These are phyloP conservation scores for Peronospora belbahrii DNA, from an alignment of 352 stramenopile genomes.

Conservation along the genomic window DNA sequence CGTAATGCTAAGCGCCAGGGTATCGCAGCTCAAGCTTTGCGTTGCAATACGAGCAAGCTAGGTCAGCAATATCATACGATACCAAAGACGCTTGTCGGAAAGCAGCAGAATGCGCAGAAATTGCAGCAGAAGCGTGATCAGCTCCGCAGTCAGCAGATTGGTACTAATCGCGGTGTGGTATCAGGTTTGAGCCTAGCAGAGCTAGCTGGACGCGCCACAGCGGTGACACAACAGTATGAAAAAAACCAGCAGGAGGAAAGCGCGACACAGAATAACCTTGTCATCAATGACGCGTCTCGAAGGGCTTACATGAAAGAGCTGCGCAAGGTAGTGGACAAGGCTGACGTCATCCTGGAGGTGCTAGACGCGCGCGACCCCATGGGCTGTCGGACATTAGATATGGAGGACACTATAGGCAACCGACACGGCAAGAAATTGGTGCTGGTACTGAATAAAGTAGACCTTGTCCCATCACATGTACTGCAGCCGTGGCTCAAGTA, in stretches of 20 bases:
- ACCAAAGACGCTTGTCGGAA: slow-evolving; percentile 33
- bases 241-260: slow-evolving; percentile 20
- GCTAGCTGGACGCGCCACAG: slow-evolving; percentile 34
- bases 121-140: slow-evolving; percentile 60
- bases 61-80: slow-evolving; percentile 17
- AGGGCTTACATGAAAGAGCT: slow-evolving; percentile 94
- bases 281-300: slow-evolving; percentile 83
- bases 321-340: slow-evolving; percentile 94
- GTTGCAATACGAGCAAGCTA: slow-evolving; percentile 13
- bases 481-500: slow-evolving; percentile 93
- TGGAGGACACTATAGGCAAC: slow-evolving; percentile 92
- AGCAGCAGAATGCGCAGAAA: slow-evolving; percentile 40
- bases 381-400: slow-evolving; percentile 86
- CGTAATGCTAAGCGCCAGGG: slow-evolving; percentile 27
- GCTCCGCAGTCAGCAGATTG: slow-evolving; percentile 44
- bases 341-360: slow-evolving; percentile 96
- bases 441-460: slow-evolving; percentile 98
- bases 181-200: slow-evolving; percentile 43
- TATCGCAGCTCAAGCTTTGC: slow-evolving; percentile 18
- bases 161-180: slow-evolving; percentile 29
- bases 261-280: slow-evolving; percentile 23
- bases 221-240: slow-evolving; percentile 40
- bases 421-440: slow-evolving; percentile 94
- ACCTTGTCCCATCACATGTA: slow-evolving; percentile 94
- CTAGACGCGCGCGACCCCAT: slow-evolving; percentile 96